Evolutionary conservation across 2,329 filamentous ascomycete species (phyloP), one percentile per base, ranked within the genome.

Genomic region (Intubia oerlemansii): DNA sequence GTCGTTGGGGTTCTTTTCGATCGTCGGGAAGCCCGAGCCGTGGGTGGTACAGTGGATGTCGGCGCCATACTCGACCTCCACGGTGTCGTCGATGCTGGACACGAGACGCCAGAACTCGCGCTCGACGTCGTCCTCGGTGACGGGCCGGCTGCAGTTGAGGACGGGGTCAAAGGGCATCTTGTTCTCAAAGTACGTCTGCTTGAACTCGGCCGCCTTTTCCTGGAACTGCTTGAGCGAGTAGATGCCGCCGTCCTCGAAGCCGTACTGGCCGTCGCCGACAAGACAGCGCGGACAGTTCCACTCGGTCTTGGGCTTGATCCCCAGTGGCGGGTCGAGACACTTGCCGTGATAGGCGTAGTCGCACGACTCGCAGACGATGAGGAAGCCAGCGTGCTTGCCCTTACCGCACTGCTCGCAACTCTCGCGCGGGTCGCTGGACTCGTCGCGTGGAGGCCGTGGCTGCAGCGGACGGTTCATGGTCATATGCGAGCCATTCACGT

Each of bases 1-100:
- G 45, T 93, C 78, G 27, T 73, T 68, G 1, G 88, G 88, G 34
- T 93, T 74, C 43, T 76, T 80, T 47, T 98, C 88, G 7, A 90
- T 71, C 0, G 85, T 95, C 0, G 88, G 88, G 41, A 98, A 98
- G 1, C 85, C 88, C 37, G 85, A 95, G 7, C 88, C 88, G 44
- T 98, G 88, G 0, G 88, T 98, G 0, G 88, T 95, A 29, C 84
- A 93, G 48, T 98, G 88, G 30, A 98, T 93, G 43, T 98, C 88
- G 8, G 88, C 88, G 22, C 88, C 88, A 43, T 98, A 98, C 45
- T 98, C 88, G 3, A 98, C 88, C 48, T 95, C 88, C 2, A 95
- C 84, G 0, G 82, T 90, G 49, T 95, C 88, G 36, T 90, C 85
- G 28, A 93, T 62, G 42, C 84, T 90, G 27, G 88, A 80, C 1